Evolutionary conservation across 129 eudicot species (phyloP), one percentile per base, ranked within the genome.

Genomic region (Kitagawia praeruptora): DNA sequence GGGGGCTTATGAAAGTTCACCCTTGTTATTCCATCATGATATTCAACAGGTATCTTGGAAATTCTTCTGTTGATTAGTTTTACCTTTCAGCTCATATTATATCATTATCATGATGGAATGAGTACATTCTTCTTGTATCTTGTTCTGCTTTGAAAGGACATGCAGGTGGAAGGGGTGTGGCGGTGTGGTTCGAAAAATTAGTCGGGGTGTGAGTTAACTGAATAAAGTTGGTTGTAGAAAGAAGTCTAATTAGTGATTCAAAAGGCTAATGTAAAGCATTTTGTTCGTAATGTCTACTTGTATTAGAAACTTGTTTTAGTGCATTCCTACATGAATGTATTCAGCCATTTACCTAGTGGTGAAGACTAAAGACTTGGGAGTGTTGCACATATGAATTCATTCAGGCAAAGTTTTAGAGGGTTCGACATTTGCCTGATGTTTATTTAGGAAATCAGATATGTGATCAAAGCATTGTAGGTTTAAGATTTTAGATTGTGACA

Each of bases 1-100:
- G 66, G 90, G 89, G 75, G 87, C 86, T 46, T 92, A 95, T 84
- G 96, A 92, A 85, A 83, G 69, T 54, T 87, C 90, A 58, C 93
- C 98, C 54, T 18, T 48, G 80, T 89, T 88, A 69, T 89, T 87
- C 82, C 84, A 84, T 51, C 87, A 84, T 8, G 98, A 95, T 84
- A 82, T 95, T 74, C 97, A 86, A 64, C 89, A 89, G 98, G 98
- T 95, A 82, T 75, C 54, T 71, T 6, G 16, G 34, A 27, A 12
- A 40, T 25, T 45, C 54, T 2, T 75, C 12, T 75, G 28, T 46
- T 45, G 2, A 28, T 31, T 44, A 31, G 25, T n/a, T 71, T 69
- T 12, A 38, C 18, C 8, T 80, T 53, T 18, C 49, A 13, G 40
- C 40, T 79, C 34, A 10, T 51, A 54, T 77, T 51, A 23, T 77